Evolutionary conservation across 192 early-diverging fungal species (phyloP).

Genomic region (Coemansia reversa): DNA sequence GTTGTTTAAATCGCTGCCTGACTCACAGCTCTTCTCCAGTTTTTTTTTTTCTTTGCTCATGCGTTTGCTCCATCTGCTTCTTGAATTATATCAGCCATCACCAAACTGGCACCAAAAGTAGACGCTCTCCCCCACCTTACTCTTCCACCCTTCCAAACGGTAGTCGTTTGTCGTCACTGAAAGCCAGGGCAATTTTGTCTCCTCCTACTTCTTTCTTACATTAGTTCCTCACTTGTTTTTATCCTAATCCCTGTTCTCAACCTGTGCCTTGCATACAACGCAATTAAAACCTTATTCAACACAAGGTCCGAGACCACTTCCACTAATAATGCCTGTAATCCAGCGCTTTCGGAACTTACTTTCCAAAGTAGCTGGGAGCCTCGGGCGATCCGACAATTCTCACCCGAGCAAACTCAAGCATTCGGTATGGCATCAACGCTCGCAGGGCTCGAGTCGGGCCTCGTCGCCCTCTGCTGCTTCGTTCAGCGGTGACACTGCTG

Average conservation of each 20-base stretch:
- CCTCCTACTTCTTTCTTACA: neutral
- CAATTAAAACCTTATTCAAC: neutral
- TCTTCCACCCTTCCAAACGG: too few relatives aligned
- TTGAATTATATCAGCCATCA: too few relatives aligned
- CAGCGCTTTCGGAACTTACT: slow-evolving; percentile 37
- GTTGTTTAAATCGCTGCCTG: too few relatives aligned
- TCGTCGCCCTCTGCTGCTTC: slow-evolving; percentile 30
- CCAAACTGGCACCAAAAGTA: too few relatives aligned
- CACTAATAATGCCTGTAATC: slow-evolving; percentile 35
- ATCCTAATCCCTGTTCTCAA: neutral
- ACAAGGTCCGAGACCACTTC: neutral
- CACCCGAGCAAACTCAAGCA: slow-evolving; percentile 39
- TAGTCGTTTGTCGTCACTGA: too few relatives aligned
- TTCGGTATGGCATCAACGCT: slow-evolving; percentile 39
- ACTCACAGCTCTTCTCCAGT: too few relatives aligned
- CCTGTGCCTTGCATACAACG: neutral
- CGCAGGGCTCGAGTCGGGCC: slow-evolving; percentile 36
- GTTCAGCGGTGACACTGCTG: slow-evolving; percentile 5
- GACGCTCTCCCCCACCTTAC: too few relatives aligned
- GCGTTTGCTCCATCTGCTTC: too few relatives aligned
- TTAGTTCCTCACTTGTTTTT: slow-evolving; percentile 1
- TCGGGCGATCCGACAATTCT: slow-evolving; percentile 38
- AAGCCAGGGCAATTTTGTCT: too few relatives aligned
- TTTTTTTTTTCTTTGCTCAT: too few relatives aligned
- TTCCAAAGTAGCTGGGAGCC: slow-evolving; percentile 47